Percentiles rank a stretch among this genome's conserved stretches.
phyloP scores from a whole-genome alignment of 148 eudicot genomes.

The Limonium bicolor region DNA sequence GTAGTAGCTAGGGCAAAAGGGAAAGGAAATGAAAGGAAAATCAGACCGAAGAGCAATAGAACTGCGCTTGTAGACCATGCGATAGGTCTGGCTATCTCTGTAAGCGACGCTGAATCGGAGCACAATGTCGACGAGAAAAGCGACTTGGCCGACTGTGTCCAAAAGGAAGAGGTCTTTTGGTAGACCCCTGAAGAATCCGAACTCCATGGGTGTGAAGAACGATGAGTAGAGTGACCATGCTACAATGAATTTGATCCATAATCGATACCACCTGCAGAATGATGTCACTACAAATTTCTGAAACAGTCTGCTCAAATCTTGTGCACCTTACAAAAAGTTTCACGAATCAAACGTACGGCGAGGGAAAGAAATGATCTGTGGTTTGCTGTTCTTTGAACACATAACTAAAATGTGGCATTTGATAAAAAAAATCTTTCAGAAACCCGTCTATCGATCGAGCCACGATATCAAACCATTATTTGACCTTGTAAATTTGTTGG shows the following conservation, averaged over 20 bases:
- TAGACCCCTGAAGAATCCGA: conserved; percentile 86
- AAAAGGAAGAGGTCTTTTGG: conserved; percentile 53
- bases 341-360: no score
- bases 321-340: no score
- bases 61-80: conserved; percentile 40
- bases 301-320: no score
- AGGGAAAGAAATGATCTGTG: no score
- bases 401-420: no score
- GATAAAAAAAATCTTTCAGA: no score
- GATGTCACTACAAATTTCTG: no score
- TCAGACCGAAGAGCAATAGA: conserved; percentile 56
- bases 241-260: conserved; percentile 63
- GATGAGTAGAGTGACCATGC: conserved; percentile 8
- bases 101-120: conserved; percentile 74
- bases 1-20: no score
- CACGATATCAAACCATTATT: no score
- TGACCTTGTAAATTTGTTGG: no score
- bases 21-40: not conserved
- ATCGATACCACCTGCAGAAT: conserved; percentile 79
- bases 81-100: conserved; percentile 66
- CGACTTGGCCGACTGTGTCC: conserved; percentile 67
- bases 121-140: conserved; percentile 69
- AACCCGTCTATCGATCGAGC: no score
- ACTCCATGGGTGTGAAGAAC: conserved; percentile 77
- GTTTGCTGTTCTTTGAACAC: no score